Evolutionary conservation across 306 rosid species (phyloP).

Genomic region (Glycine tomentella): DNA sequence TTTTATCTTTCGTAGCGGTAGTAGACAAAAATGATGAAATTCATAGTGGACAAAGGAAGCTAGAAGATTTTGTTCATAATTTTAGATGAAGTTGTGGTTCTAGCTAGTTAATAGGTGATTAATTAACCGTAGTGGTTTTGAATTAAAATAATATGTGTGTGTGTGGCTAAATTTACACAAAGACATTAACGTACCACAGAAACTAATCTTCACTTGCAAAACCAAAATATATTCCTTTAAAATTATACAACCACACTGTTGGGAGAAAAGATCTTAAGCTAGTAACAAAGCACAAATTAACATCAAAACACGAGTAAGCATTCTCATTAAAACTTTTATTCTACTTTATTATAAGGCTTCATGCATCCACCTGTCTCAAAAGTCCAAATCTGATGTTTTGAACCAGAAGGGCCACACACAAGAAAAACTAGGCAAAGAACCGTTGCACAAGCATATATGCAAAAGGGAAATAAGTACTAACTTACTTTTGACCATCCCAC

Average conservation of each 20-base stretch:
- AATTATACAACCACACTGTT: not conserved
- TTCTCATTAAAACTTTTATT: slow-evolving; percentile 29
- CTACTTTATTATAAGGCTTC: slow-evolving; percentile 10
- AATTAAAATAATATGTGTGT: not conserved
- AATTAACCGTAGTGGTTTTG: not conserved
- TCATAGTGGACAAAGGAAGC: not conserved
- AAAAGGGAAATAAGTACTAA: slow-evolving; percentile 39
- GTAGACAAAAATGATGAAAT: not conserved
- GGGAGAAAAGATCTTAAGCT: not conserved
- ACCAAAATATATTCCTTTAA: too few relatives aligned
- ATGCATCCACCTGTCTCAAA: slow-evolving; percentile 27
- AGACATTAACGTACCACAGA: not conserved
- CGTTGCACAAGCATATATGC: slow-evolving; percentile 42
- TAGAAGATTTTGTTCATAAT: not conserved
- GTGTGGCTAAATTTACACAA: not conserved
- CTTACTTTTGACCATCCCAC: slow-evolving; percentile 69
- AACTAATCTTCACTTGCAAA: too few relatives aligned
- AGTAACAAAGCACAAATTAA: slow-evolving; percentile 1
- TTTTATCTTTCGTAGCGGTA: not conserved
- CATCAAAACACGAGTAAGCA: not conserved
- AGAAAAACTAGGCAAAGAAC: slow-evolving; percentile 42
- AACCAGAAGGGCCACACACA: slow-evolving; percentile 17
- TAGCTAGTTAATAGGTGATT: not conserved
- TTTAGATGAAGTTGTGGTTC: not conserved
- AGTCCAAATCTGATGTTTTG: slow-evolving; percentile 34